phyloP scores from a whole-genome alignment of 495 filamentous ascomycete genomes.

The Niebla homalea region DNA sequence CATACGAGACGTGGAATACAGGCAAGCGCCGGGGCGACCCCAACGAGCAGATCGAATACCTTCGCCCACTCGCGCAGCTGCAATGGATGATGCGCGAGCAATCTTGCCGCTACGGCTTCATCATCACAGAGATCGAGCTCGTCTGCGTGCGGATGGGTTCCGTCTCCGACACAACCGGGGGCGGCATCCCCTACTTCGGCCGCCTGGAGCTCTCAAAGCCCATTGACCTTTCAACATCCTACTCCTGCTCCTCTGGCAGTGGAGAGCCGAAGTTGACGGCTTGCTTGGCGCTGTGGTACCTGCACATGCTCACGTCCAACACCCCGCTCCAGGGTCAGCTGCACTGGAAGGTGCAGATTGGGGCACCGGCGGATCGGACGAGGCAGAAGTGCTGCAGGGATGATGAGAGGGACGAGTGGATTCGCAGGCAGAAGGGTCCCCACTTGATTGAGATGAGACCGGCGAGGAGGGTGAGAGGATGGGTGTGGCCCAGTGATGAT shows the following conservation, averaged over 20 bases:
- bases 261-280: slow-evolving; percentile 43
- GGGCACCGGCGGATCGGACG: slow-evolving; percentile 64
- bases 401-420: slow-evolving; percentile 64
- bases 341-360: slow-evolving; percentile 63
- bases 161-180: slow-evolving; percentile 34
- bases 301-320: slow-evolving; percentile 76
- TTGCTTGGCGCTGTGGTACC: slow-evolving; percentile 54
- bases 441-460: slow-evolving; percentile 53
- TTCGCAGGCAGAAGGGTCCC: slow-evolving; percentile 66
- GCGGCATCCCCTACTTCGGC: slow-evolving; percentile 66
- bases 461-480: slow-evolving; percentile 69
- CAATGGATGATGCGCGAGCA: slow-evolving; percentile 87
- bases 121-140: slow-evolving; percentile 88
- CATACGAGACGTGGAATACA: slow-evolving; percentile 85
- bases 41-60: slow-evolving; percentile 69
- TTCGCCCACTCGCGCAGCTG: slow-evolving; percentile 67
- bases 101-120: slow-evolving; percentile 84
- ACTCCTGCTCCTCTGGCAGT: background rate
- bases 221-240: slow-evolving; percentile 36
- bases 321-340: slow-evolving; percentile 52
- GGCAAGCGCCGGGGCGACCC: slow-evolving; percentile 77
- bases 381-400: slow-evolving; percentile 53
- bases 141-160: slow-evolving; percentile 72
- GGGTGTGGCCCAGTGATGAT: slow-evolving; percentile 70
- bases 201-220: slow-evolving; percentile 62